Percentiles rank a stretch among this genome's conserved stretches.
Conservation (phyloP, 768 basidiomycete species). For the Botryobasidium botryosum region DNA sequence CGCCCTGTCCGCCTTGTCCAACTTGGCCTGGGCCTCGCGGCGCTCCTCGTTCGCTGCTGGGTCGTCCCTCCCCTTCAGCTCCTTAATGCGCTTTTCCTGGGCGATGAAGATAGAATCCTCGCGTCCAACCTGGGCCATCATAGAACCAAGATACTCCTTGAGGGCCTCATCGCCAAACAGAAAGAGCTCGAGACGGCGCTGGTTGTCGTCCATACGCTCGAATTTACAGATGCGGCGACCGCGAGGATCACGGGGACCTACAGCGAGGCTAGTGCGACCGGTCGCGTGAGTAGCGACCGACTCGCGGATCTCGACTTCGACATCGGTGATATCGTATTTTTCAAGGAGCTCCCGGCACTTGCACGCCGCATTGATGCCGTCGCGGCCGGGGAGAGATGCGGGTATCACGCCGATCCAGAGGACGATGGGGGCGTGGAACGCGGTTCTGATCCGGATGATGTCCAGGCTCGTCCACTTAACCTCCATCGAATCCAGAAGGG, state of each 20-base stretch:
- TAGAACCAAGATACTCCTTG: constrained; percentile 7
- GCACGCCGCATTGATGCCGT: constrained; percentile 2
- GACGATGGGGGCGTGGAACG: too few species aligned
- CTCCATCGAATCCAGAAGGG: constrained; percentile 9
- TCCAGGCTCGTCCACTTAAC: constrained; percentile 15
- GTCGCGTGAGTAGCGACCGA: too few species aligned
- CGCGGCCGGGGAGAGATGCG: constrained; percentile 1
- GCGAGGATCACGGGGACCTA: too few species aligned
- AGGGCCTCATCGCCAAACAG: constrained; percentile 16
- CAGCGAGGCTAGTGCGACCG: too few species aligned
- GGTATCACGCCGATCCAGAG: too few species aligned
- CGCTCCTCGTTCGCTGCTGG: constrained; percentile 11
- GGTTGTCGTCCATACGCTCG: constrained; percentile 7
- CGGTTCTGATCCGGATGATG: too few species aligned
- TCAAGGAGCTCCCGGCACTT: constrained; percentile 4
- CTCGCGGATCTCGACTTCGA: too few species aligned
- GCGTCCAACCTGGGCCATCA: background rate
- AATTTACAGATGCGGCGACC: constrained; percentile 17
- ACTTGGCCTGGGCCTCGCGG: background rate
- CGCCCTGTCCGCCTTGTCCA: too few species aligned
- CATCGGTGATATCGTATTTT: too few species aligned
- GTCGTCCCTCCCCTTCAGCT: too few species aligned
- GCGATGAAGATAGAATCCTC: too few species aligned
- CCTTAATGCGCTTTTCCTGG: too few species aligned
- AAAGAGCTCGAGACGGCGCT: constrained; percentile 16